Evolutionary conservation across 2,329 filamentous ascomycete genomes (phyloP).

Genomic region (Cercospora sojina): DNA sequence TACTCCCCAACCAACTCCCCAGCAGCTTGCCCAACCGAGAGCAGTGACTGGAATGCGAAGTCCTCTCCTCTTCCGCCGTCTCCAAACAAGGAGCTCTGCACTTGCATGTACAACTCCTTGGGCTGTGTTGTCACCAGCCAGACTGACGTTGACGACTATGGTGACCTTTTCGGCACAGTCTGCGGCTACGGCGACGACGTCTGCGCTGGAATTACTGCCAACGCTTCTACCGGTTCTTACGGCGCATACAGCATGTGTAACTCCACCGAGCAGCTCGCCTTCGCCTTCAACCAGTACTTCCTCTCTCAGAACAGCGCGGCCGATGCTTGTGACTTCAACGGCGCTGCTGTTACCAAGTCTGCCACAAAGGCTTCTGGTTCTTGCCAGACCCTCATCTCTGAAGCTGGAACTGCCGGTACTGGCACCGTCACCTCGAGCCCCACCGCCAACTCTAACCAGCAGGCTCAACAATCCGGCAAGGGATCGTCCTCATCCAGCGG

Average conservation of each 20-base stretch:
- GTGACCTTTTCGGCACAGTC: slow-evolving; percentile 70
- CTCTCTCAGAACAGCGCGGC: slow-evolving; percentile 51
- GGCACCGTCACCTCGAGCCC: slow-evolving; percentile 55
- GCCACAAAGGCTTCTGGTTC: slow-evolving; percentile 47
- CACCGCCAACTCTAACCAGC: slow-evolving; percentile 41
- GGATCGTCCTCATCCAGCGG: slow-evolving; percentile 25
- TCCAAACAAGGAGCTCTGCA: slow-evolving; percentile 75
- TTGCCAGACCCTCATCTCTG: slow-evolving; percentile 61
- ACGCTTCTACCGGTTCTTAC: slow-evolving; percentile 67
- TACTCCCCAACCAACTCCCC: slow-evolving; percentile 76
- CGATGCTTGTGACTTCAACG: slow-evolving; percentile 69
- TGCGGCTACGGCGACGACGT: slow-evolving; percentile 59
- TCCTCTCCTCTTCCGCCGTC: slow-evolving; percentile 70
- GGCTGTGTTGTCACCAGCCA: slow-evolving; percentile 64
- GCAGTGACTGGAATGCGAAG: slow-evolving; percentile 66
- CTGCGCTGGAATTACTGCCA: slow-evolving; percentile 68
- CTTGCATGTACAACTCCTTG: slow-evolving; percentile 77
- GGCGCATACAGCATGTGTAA: slow-evolving; percentile 78
- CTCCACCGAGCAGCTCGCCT: slow-evolving; percentile 68
- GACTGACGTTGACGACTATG: slow-evolving; percentile 60
- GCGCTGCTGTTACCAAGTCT: slow-evolving; percentile 60
- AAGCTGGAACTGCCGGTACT: slow-evolving; percentile 62
- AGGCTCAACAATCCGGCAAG: slow-evolving; percentile 30
- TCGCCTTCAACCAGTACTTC: slow-evolving; percentile 73
- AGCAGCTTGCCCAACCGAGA: slow-evolving; percentile 67